Conservation (phyloP, 345 rosid species). For the Trapa incisa region DNA sequence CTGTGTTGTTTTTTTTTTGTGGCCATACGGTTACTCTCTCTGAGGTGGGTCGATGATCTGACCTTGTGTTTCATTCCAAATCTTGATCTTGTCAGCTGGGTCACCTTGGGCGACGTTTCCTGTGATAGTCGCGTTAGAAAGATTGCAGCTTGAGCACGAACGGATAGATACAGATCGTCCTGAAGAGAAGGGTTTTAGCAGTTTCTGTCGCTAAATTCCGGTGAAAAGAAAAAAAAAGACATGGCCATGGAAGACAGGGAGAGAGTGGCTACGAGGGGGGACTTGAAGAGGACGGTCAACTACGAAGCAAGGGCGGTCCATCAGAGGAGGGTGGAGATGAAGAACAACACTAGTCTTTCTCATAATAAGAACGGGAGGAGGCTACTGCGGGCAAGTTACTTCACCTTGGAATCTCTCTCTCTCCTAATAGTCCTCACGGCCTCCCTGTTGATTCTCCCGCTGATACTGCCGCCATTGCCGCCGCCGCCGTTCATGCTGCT, state of each 20-base stretch:
- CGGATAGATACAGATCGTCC: not conserved
- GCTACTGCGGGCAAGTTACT: slow-evolving; percentile 30
- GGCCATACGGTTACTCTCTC: too few relatives aligned
- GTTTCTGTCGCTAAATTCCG: not conserved
- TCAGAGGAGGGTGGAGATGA: not conserved
- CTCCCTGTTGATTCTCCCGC: slow-evolving; percentile 56
- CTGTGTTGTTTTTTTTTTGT: too few relatives aligned
- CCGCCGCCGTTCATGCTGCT: slow-evolving; percentile 80
- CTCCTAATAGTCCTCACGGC: slow-evolving; percentile 51
- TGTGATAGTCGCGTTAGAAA: not conserved
- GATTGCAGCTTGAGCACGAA: not conserved
- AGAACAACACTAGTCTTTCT: not conserved
- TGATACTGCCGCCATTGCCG: slow-evolving; percentile 75
- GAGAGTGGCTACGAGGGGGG: not conserved
- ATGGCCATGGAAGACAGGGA: not conserved
- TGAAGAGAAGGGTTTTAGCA: not conserved
- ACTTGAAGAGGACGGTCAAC: not conserved
- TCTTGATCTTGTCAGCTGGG: slow-evolving; percentile 12
- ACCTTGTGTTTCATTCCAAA: not conserved
- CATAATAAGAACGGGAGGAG: slow-evolving; percentile 13
- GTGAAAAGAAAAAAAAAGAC: not conserved
- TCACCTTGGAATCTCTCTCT: slow-evolving; percentile 50
- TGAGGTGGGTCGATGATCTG: too few relatives aligned
- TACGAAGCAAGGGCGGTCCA: not conserved
- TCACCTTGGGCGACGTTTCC: slow-evolving; percentile 13